Evolutionary conservation across 345 rosid species (phyloP).

Genomic region (Kandelia obovata): DNA sequence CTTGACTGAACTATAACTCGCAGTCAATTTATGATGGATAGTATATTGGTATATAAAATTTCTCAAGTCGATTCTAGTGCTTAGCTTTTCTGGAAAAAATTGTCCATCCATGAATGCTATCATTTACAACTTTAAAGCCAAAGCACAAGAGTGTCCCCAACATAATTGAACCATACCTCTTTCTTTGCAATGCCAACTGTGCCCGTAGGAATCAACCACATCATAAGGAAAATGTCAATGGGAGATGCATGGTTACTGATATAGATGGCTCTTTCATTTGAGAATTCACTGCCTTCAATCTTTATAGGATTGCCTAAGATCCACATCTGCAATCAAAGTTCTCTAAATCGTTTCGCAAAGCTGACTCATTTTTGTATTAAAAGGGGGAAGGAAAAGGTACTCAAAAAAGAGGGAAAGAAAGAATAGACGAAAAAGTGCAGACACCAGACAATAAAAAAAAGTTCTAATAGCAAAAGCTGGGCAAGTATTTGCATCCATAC

Average conservation of each 20-base stretch:
- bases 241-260: slow-evolving; percentile 61
- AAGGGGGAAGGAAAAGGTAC: no score
- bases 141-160: neutral
- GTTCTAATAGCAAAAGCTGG: no score
- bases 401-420: no score
- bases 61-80: no score
- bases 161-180: slow-evolving; percentile 30
- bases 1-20: no score
- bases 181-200: slow-evolving; percentile 59
- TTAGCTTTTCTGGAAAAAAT: no score
- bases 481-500: no score
- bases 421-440: no score
- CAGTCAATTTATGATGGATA: no score
- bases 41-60: no score
- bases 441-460: no score
- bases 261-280: slow-evolving; percentile 47
- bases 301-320: slow-evolving; percentile 49
- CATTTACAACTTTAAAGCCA: neutral
- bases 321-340: slow-evolving; percentile 51
- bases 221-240: slow-evolving; percentile 46
- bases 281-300: slow-evolving; percentile 45
- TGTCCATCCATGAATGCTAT: neutral
- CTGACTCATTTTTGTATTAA: neutral
- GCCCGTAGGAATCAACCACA: slow-evolving; percentile 56
- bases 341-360: neutral